phyloP scores from a whole-genome alignment of 768 basidiomycete species.

The Boletales sp. region DNA sequence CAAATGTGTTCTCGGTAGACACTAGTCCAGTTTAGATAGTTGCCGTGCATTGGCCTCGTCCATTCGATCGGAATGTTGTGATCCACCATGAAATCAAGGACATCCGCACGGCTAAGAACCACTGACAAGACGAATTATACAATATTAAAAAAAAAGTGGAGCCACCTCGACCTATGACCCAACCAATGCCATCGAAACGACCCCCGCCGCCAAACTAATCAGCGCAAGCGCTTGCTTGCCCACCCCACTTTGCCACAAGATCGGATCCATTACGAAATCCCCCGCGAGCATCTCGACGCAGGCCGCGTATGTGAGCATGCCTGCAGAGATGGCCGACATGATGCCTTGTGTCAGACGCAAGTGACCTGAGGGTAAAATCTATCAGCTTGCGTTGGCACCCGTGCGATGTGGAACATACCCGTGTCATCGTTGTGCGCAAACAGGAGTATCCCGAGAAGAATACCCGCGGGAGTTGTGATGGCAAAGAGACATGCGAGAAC shows the following conservation, averaged over 20 bases:
- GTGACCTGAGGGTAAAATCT: conserved; percentile 30
- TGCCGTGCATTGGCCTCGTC: too few species aligned
- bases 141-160: too few species aligned
- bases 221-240: conserved; percentile 53
- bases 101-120: too few species aligned
- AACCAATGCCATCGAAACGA: conserved; percentile 59
- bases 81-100: too few species aligned
- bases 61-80: too few species aligned
- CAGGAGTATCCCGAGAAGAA: conserved; percentile 52
- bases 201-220: conserved; percentile 58
- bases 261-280: conserved; percentile 75
- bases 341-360: conserved; percentile 62
- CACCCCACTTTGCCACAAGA: conserved; percentile 38
- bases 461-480: conserved; percentile 69
- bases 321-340: conserved; percentile 79
- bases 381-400: too few species aligned
- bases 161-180: conserved; percentile 24
- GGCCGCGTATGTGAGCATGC: conserved; percentile 80
- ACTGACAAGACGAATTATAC: too few species aligned
- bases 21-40: too few species aligned
- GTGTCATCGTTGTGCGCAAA: conserved; percentile 36
- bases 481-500: conserved; percentile 63
- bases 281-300: conserved; percentile 87
- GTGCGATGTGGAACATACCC: conserved; percentile 11
- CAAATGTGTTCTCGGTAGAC: neutral